Evolutionary conservation across 139 green algal genomes (phyloP).

Genomic region (Mesotaenium endlicherianum): DNA sequence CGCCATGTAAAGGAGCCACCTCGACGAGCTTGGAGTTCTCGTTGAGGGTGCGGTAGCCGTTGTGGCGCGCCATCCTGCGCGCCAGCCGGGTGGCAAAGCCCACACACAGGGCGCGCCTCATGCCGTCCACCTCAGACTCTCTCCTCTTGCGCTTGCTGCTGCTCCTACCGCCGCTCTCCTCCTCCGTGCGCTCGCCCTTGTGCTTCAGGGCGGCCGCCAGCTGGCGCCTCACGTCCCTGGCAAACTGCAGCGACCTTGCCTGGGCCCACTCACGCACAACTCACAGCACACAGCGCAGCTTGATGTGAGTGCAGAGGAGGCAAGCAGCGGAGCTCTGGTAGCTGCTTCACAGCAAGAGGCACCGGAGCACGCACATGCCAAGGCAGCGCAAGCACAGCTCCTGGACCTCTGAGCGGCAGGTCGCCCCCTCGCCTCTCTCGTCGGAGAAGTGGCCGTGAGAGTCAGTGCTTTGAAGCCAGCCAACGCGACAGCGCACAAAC

Average conservation of each 20-base stretch:
- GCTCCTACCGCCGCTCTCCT: background rate
- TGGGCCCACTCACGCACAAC: background rate
- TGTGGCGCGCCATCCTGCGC: conserved; percentile 68
- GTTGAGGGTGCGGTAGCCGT: conserved; percentile 84
- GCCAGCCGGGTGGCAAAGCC: conserved; percentile 80
- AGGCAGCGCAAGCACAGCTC: too few species aligned
- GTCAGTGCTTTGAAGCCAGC: too few species aligned
- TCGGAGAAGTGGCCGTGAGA: too few species aligned
- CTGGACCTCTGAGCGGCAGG: too few species aligned
- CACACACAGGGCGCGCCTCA: conserved; percentile 68
- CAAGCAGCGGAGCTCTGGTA: too few species aligned
- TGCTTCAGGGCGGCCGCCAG: conserved; percentile 63
- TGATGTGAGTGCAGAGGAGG: background rate
- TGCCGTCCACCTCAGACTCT: conserved; percentile 1
- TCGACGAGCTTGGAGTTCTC: conserved; percentile 12
- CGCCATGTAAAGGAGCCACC: too few species aligned
- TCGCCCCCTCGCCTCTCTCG: too few species aligned
- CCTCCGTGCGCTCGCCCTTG: background rate
- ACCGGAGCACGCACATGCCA: too few species aligned
- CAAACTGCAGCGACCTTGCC: conserved; percentile 76
- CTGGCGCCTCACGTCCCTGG: conserved; percentile 78
- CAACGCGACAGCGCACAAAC: too few species aligned
- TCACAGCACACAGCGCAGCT: background rate
- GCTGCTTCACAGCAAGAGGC: too few species aligned
- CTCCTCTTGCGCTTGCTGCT: background rate